Evolutionary conservation across 108 stramenopile species (phyloP), one percentile per base, ranked within the genome.

Genomic region (Aurantiochytrium sp.): DNA sequence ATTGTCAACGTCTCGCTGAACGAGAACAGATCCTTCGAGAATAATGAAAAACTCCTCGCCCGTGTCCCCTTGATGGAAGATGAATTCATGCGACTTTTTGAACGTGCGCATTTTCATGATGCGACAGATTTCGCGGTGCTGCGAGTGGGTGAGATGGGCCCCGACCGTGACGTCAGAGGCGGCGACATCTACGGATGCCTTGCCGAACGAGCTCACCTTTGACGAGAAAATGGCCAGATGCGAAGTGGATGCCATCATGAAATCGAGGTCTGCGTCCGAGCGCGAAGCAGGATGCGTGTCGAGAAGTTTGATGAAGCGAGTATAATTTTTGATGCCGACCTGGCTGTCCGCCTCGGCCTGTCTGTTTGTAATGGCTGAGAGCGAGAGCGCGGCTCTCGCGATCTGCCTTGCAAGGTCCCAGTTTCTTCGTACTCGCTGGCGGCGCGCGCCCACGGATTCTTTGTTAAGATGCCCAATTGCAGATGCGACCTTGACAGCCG

Each of bases 1-100:
- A 2, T 83, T 83, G 23, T 53, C 23, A 12, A 53, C 51, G n/a
- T 83, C 51, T 21, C 76, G 45, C 28, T 83, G 76, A 8, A 83
- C 76, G 28, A 53, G 49, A 35, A 83, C 76, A 23, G 49, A 53
- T 16, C 76, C 76, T 23, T 83, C 76, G n/a, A 83, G 28, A 4
- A 83, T 83, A 83, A 83, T 83, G 51, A 83, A 83, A 4, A 83
- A 83, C 5, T 83, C 76, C 28, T 83, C 76, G 25, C 76, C 76
- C 49, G 76, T 83, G 76, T 83, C 76, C 0, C 76, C 76, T 35
- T 83, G 76, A 6, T 45, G 76, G 4, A 83, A 83, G 23, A 83
- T 23, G 51, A 53, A 83, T 45, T 83, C 76, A 23, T 83, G 76
- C 49, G 76, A 83, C 43, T 47, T 53, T 6, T 53, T 6, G 0